These are phyloP conservation scores for Penicillium aurantiogriseum DNA, from an alignment of 2,329 filamentous ascomycete species.

Conservation along the genomic window DNA sequence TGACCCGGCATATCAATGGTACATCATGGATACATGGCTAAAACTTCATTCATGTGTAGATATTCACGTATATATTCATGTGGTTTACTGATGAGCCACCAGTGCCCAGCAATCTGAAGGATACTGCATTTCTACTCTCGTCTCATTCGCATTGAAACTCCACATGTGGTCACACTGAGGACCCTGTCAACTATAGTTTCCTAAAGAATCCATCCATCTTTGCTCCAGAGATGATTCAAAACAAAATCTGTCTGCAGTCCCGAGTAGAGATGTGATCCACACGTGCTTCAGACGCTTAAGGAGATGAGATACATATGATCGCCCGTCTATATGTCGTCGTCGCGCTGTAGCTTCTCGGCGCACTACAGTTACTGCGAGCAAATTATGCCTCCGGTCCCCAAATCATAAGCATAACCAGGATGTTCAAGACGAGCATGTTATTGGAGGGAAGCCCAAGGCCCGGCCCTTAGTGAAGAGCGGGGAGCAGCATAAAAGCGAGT, in stretches of 20 bases:
- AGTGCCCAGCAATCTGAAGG: background rate
- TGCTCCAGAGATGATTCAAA: background rate
- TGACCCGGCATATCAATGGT: background rate
- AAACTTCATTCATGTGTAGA: background rate
- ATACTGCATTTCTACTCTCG: background rate
- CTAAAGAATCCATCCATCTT: background rate
- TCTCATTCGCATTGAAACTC: background rate
- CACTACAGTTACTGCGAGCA: background rate
- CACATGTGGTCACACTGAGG: background rate
- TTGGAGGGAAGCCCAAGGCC: background rate
- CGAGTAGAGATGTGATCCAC: background rate
- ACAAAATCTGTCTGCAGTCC: background rate
- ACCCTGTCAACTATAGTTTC: background rate
- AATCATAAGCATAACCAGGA: background rate
- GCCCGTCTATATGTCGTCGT: background rate
- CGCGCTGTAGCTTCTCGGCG: too few species aligned
- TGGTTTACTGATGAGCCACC: rapidly evolving
- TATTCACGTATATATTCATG: too few species aligned
- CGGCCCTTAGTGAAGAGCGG: too few species aligned
- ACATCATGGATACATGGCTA: background rate
- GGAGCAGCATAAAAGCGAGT: background rate
- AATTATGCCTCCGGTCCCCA: background rate
- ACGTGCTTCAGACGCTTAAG: background rate
- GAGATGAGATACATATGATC: background rate
- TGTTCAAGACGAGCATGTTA: background rate